A percentile compares a stretch with the other conserved stretches of the same genome.
phyloP scores from a whole-genome alignment of 176 grass and related monocot species.

The Lolium multiflorum region DNA sequence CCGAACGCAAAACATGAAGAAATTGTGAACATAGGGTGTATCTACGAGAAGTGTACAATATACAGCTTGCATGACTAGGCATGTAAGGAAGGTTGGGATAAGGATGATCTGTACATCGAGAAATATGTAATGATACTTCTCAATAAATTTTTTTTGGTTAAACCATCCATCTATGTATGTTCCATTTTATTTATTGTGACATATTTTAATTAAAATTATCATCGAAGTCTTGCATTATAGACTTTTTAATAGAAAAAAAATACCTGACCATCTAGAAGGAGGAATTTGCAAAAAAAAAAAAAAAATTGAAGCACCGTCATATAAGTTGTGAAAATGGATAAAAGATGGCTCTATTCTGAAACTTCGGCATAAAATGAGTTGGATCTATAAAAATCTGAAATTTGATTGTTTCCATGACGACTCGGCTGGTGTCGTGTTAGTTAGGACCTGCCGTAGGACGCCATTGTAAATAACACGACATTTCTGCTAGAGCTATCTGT shows the following conservation, averaged over 20 bases:
- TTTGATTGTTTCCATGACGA: too few relatives aligned
- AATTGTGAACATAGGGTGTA: too few relatives aligned
- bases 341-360: too few relatives aligned
- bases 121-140: neutral
- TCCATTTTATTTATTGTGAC: neutral
- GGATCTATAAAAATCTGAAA: too few relatives aligned
- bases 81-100: neutral
- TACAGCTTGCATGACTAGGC: neutral
- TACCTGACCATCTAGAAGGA: neutral
- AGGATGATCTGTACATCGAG: too few relatives aligned
- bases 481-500: too few relatives aligned
- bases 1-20: too few relatives aligned
- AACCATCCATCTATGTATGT: neutral
- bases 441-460: too few relatives aligned
- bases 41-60: neutral
- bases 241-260: neutral
- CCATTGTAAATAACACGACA: too few relatives aligned
- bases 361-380: too few relatives aligned
- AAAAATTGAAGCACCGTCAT: neutral
- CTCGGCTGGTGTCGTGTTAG: too few relatives aligned
- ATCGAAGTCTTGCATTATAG: neutral
- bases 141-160: neutral
- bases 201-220: neutral
- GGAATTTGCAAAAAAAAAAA: neutral
- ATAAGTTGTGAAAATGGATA: too few relatives aligned